Evolutionary conservation across 2,329 filamentous ascomycete genomes (phyloP), one percentile per base, ranked within the genome.

Genomic region (Cladosporium sp.): DNA sequence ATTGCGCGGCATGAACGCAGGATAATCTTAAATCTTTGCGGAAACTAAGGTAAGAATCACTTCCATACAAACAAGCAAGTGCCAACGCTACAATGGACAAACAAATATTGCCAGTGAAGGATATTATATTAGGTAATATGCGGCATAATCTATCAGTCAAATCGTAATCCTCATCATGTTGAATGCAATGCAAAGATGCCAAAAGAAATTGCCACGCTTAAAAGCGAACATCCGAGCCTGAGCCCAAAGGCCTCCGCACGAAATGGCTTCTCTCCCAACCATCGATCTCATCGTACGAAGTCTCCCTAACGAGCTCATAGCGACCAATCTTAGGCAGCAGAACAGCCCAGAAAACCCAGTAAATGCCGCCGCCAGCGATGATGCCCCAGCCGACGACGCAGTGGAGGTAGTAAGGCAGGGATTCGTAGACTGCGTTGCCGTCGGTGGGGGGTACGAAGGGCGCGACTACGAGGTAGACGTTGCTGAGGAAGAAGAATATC

Each of bases 321-420:
- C 57, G 56, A 2, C 69, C 68, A n/a, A 71, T 42, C 43, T 69
- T 67, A 1, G 76, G 76, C 52, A 77, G 52, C 6, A 78, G 42
- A 7, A 74, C 62, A 1, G 75, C 73, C 76, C 76, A 79, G 6
- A 76, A 54, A 5, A 77, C 41, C 67, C 75, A 78, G 58, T 79
- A 78, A 0, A 78, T 57, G 5, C 72, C 76, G 8, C 75, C 77
- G 7, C 69, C 65, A 3, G 63, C 69, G 51, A 79, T 75, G 43
- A 78, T 72, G 0, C 61, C 75, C 38, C 76, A 63, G 0, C 76
- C 76, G 15, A 78, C 76, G 18, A 78, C 70, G 47, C 75, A 78
- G 57, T 78, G 75, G 36, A 77, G 66, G 55, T 72, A 78, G 62
- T 78, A 78, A 0, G 76, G 76, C 36, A 78, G 61, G n/a, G 67